Evolutionary conservation across 1,139 yeast species (phyloP), one percentile per base, ranked within the genome.

Genomic region (Yamadazyma trypodendri): DNA sequence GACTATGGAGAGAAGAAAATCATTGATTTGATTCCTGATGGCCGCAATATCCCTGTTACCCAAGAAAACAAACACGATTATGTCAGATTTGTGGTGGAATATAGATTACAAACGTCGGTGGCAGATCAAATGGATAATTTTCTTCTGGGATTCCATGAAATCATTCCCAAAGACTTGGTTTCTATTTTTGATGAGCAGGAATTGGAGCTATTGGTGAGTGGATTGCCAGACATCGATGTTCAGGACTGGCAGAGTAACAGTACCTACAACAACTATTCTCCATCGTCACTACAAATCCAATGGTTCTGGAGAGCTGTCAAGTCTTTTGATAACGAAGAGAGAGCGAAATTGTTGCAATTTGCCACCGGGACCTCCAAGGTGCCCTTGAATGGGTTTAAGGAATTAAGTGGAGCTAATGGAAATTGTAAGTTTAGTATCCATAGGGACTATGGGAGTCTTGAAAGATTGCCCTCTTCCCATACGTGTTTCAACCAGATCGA

Each of bases 271-370:
- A 92, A 90, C 57, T 94, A 92, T 59, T 78, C 90, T 0, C 76
- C 94, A 2, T 77, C 88, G 1, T 86, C 96, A 3, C 81, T 86
- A 28, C 97, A 90, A 56, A 83, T 94, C 43, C 90, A 85, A 56
- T 92, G 97, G 89, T 94, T 92, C 65, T 94, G 99, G 99, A 75
- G 97, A 56, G 97, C 97, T 1, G 97, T 94, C 12, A 80, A 89
- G 52, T 87, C 97, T 1, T 92, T 92, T 63, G 97, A 89, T 55
- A 79, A 79, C 30, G 98, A 92, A 59, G 97, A 92, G 56, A 75
- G 96, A 38, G 99, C 98, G 14, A 89, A 90, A 55, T 65, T 94
- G 46, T 67, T 94, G 42, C 99, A 94, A 56, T 94, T 92, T 70
- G 94, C 95, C 2, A 94, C 99, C 0, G 99, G 99, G 44, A 92